A percentile compares a stretch with the other conserved stretches of the same genome.
These are phyloP conservation scores for Penicillium corylophilum DNA, from an alignment of 2,329 filamentous ascomycete genomes.

Conservation along the genomic window DNA sequence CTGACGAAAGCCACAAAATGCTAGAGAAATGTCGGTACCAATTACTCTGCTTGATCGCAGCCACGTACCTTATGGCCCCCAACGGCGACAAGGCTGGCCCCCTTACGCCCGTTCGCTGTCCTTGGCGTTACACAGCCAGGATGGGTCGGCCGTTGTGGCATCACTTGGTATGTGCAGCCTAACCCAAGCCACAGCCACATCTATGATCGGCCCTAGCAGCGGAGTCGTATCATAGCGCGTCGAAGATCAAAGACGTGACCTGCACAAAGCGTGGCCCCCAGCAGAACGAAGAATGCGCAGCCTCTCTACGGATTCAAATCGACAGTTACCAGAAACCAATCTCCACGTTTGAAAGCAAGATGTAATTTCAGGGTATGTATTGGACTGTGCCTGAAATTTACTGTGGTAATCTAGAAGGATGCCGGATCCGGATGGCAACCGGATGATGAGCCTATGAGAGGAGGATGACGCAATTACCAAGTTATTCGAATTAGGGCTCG, in stretches of 20 bases:
- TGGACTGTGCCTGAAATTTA: not conserved
- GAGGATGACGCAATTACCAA: not conserved
- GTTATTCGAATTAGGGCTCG: not conserved
- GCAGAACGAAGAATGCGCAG: not conserved
- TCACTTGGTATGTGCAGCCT: not conserved
- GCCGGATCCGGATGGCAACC: not conserved
- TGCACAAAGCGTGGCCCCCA: not conserved
- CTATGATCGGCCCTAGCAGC: not conserved
- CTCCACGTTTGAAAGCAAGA: not conserved
- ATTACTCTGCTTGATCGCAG: not conserved
- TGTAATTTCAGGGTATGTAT: not conserved
- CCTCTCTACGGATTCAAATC: not conserved
- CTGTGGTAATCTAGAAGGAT: not conserved
- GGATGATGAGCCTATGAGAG: not conserved
- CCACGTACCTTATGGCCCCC: not conserved
- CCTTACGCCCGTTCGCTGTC: not conserved
- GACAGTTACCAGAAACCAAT: not conserved
- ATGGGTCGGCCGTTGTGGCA: not conserved
- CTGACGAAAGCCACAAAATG: not conserved
- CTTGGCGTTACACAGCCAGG: conserved; percentile 4
- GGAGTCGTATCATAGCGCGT: not conserved
- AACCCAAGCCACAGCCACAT: not conserved
- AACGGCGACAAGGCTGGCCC: not conserved
- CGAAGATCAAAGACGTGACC: not conserved
- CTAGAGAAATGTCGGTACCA: no score